Evolutionary conservation across 2,329 filamentous ascomycete species (phyloP), one percentile per base, ranked within the genome.

Genomic region (Fusarium mundagurra): DNA sequence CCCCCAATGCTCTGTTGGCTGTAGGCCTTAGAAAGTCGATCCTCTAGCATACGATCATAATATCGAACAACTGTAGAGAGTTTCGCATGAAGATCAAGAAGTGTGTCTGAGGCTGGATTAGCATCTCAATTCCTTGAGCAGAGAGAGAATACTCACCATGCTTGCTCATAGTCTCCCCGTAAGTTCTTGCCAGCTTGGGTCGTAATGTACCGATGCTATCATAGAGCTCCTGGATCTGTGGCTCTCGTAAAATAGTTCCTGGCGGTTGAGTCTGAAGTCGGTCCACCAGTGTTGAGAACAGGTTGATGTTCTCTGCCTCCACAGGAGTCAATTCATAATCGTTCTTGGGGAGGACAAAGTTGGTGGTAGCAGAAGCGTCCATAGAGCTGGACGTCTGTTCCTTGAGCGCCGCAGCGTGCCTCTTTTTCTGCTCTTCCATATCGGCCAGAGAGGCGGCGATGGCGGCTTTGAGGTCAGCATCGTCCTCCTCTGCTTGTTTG

Each of bases 131-230:
- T 34, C 45, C 22, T 18, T 36, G 18, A 29, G 31, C 38, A 20
- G 6, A 9, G 34, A 43, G 13, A 6, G 9, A 22, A 41, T 45
- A 61, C 90, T 81, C 85, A 94, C 94, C 95, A 82, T 98, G 96
- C 83, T 99, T 99, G 89, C 96, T 98, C 96, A 99, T 98, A 1
- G 96, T 98, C 85, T 99, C 96, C 63, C 96, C 96, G 80, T 98
- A 98, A 1, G 96, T 98, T 65, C 96, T 90, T 9, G 96, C 96
- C 63, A 99, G 87, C 82, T 99, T 99, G 4, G 96, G 96, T 57
- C 96, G 90, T 72, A 99, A 85, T 22, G 94, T 89, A n/a, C 96
- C 95, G 77, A 99, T 98, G 78, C 95, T 97, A 80, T 98, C 96
- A 81, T 99, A 99, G 9, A 99, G 87, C 83, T 99, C 96, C 83